Evolutionary conservation across 805 yeast species (phyloP).

Genomic region (Blastobotrys terrestris): DNA sequence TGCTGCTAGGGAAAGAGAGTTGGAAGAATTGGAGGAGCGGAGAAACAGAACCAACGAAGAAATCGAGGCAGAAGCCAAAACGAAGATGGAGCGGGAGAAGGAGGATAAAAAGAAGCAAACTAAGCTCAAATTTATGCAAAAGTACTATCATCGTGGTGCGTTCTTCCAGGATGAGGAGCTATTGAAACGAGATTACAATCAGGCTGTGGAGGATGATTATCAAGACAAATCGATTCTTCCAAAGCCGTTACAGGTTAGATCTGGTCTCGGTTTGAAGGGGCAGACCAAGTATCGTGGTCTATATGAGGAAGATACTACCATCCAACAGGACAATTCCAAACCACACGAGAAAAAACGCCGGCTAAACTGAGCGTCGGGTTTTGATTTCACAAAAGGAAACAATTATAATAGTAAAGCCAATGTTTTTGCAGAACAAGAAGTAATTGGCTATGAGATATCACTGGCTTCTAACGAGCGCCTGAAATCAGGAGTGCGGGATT

Average conservation of each 20-base stretch:
- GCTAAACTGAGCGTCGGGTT: not conserved
- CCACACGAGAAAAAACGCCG: not conserved
- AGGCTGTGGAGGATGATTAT: constrained; percentile 28
- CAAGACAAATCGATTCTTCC: constrained; percentile 26
- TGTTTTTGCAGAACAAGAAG: not conserved
- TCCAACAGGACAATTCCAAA: not conserved
- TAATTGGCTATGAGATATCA: too few species aligned
- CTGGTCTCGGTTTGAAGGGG: constrained; percentile 28
- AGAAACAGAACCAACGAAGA: constrained; percentile 28
- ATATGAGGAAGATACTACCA: constrained; percentile 29
- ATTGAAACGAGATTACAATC: constrained; percentile 29
- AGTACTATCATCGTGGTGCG: constrained; percentile 31
- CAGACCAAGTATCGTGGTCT: constrained; percentile 25
- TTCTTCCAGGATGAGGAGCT: constrained; percentile 31
- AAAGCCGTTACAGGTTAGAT: constrained; percentile 26
- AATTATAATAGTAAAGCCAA: not conserved
- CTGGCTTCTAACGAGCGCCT: too few species aligned
- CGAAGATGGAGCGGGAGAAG: constrained; percentile 13
- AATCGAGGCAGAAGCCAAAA: constrained; percentile 15
- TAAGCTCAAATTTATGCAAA: constrained; percentile 21
- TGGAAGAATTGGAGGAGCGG: constrained; percentile 30
- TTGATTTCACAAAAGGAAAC: too few species aligned
- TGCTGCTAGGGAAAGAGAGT: constrained; percentile 30
- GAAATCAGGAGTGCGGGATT: too few species aligned
- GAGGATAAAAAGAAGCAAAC: constrained; percentile 8